Evolutionary conservation across 768 basidiomycete species (phyloP).

Genomic region (Amanita fuliginea): DNA sequence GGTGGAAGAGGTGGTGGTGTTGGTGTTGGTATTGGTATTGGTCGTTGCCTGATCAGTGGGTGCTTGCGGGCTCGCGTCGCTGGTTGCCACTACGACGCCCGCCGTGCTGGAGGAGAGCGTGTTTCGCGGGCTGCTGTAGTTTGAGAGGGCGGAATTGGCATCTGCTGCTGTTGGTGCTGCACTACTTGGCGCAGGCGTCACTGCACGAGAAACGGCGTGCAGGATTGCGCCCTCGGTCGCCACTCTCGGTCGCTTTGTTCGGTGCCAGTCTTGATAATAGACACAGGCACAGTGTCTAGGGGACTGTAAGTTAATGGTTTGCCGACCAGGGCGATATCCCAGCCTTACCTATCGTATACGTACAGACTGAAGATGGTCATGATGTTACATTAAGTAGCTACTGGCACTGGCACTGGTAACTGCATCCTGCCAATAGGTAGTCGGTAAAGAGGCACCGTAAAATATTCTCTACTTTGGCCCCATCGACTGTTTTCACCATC

Average conservation of each 20-base stretch:
- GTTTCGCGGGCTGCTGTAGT: slow-evolving; percentile 49
- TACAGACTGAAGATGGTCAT: slow-evolving; percentile 93
- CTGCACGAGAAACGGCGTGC: slow-evolving; percentile 68
- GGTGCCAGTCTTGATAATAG: slow-evolving; percentile 95
- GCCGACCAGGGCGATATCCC: neutral
- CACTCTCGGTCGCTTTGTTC: slow-evolving; percentile 60
- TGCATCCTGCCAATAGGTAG: slow-evolving; percentile 43
- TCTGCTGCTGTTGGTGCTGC: slow-evolving; percentile 12
- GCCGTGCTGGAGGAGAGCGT: slow-evolving; percentile 56
- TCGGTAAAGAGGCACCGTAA: slow-evolving; percentile 64
- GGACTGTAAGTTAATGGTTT: neutral
- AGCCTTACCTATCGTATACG: slow-evolving; percentile 72
- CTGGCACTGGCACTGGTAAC: no score
- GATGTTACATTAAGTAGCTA: no score
- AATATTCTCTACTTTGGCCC: slow-evolving; percentile 70
- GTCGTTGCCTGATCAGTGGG: slow-evolving; percentile 23
- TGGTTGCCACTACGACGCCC: slow-evolving; percentile 58
- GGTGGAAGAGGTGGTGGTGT: slow-evolving; percentile 28
- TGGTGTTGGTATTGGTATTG: slow-evolving; percentile 11
- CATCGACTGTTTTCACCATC: slow-evolving; percentile 49
- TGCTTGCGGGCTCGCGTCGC: slow-evolving; percentile 21
- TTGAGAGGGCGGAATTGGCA: slow-evolving; percentile 21
- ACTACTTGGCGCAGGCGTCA: slow-evolving; percentile 24
- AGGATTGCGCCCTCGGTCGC: slow-evolving; percentile 67
- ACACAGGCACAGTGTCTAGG: slow-evolving; percentile 82